Evolutionary conservation across 306 rosid species (phyloP), one percentile per base, ranked within the genome.

Genomic region (Corylus avellana): DNA sequence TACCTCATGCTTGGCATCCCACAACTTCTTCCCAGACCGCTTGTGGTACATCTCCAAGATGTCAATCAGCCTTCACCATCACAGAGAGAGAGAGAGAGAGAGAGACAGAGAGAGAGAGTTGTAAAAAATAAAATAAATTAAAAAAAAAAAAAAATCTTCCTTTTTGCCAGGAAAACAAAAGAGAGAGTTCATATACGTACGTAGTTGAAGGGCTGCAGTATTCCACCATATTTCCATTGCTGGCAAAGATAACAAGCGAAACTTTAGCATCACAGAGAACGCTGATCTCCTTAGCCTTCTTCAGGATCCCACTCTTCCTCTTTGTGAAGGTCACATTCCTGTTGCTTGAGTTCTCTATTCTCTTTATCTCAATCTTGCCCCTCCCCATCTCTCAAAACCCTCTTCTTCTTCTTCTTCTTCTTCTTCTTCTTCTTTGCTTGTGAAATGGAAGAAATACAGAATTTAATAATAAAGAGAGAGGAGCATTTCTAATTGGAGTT

Each of bases 1-100:
- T 71, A 91, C 98, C 97, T 95, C 97, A 86, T 92, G 98, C 79
- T 95, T 95, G 37, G 92, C 92, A 67, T 90, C 97, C 98, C 98
- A 95, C 13, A 95, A 83, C 69, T 61, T 95, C 66, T 85, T 73
- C 75, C 90, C 91, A 61, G 97, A 86, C 10, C 84, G 79, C 86
- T 75, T 88, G 37, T 95, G 98, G 85, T 92, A 95, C 70, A 85
- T 87, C 9, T 91, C 97, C 56, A 91, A 78, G 74, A 91, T 59
- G 2, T 88, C 76, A 81, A 86, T 54, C 91, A 95, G 74, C 79
- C 98, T 95, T 85, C 78, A 89, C 74, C 75, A 78, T 73, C 22
- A 53, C 1, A 42, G 22, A 20, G 57, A 58, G 59, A 69, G n/a
- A 20, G 57, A 58, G 59, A 69, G n/a, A 9, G 58, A 76, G 75